phyloP scores from a whole-genome alignment of 2,329 filamentous ascomycete genomes.

The Fusarium xyrophilum region DNA sequence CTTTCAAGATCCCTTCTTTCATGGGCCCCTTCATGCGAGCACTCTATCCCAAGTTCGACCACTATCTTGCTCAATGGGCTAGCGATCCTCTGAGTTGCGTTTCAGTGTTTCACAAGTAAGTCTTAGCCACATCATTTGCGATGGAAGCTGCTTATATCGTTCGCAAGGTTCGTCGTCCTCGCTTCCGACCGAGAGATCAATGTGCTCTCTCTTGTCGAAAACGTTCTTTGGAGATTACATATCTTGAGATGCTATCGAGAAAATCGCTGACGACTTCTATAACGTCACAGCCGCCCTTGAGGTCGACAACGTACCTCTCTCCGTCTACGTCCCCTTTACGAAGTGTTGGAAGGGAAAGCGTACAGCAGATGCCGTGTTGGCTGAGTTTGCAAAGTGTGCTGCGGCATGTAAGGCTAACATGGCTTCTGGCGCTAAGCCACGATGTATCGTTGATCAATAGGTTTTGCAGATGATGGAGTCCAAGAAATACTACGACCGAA shows the following conservation, averaged over 20 bases:
- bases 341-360: constrained; percentile 81
- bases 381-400: constrained; percentile 74
- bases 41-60: constrained; percentile 74
- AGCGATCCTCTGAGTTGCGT: constrained; percentile 82
- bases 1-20: constrained; percentile 69
- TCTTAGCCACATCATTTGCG: rapidly evolving
- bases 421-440: constrained; percentile 70
- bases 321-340: constrained; percentile 75
- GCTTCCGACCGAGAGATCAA: constrained; percentile 79
- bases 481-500: constrained; percentile 67
- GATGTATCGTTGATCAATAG: constrained; percentile 82
- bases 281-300: constrained; percentile 79
- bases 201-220: constrained; percentile 76
- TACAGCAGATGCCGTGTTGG: constrained; percentile 72
- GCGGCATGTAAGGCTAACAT: constrained; percentile 75
- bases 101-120: constrained; percentile 83
- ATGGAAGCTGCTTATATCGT: not conserved
- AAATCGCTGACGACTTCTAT: constrained; percentile 81
- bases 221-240: constrained; percentile 85
- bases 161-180: constrained; percentile 75
- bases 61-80: constrained; percentile 78
- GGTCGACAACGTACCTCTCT: constrained; percentile 76
- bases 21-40: constrained; percentile 81
- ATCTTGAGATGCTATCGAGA: constrained; percentile 72
- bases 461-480: constrained; percentile 76